phyloP scores from a whole-genome alignment of 768 basidiomycete genomes.

The Tricholoma saponaceum region DNA sequence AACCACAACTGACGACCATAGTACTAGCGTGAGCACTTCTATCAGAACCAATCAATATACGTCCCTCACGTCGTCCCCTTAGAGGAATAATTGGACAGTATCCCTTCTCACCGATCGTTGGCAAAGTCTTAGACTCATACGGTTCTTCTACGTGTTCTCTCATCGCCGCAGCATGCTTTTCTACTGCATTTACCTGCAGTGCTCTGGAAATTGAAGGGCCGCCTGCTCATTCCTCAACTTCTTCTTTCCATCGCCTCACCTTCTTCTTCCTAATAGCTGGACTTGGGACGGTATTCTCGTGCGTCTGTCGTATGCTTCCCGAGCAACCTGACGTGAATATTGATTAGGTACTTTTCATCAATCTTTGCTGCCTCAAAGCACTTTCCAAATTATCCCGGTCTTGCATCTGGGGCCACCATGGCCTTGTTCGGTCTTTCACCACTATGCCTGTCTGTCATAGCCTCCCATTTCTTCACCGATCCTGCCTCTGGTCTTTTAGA shows the following conservation, averaged over 20 bases:
- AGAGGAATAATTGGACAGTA: conserved; percentile 87
- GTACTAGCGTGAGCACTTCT: conserved; percentile 58
- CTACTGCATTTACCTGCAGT: conserved; percentile 58
- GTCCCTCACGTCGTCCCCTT: conserved; percentile 3
- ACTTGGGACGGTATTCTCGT: conserved; percentile 72
- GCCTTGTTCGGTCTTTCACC: conserved; percentile 83
- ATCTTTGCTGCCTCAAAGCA: conserved; percentile 72
- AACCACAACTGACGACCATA: conserved; percentile 77
- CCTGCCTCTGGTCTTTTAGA: conserved; percentile 37
- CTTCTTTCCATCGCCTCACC: conserved; percentile 50
- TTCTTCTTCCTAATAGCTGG: conserved; percentile 61
- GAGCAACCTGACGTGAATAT: conserved; percentile 1
- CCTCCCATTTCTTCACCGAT: conserved; percentile 56
- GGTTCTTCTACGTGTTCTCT: conserved; percentile 71
- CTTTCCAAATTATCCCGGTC: conserved; percentile 62
- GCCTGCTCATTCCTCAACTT: conserved; percentile 34
- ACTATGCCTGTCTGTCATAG: conserved; percentile 62
- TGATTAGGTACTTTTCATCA: conserved; percentile 58
- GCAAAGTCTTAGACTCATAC: conserved; percentile 60
- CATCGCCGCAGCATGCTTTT: conserved; percentile 53
- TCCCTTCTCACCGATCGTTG: conserved; percentile 66
- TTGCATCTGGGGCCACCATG: conserved; percentile 63
- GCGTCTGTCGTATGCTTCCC: conserved; percentile 22
- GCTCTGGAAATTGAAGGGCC: conserved; percentile 51
- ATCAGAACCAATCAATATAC: neutral